Percentiles rank a stretch among this genome's conserved stretches.
These are phyloP conservation scores for Gossypium longicalyx DNA, from an alignment of 345 rosid species.

Conservation along the genomic window DNA sequence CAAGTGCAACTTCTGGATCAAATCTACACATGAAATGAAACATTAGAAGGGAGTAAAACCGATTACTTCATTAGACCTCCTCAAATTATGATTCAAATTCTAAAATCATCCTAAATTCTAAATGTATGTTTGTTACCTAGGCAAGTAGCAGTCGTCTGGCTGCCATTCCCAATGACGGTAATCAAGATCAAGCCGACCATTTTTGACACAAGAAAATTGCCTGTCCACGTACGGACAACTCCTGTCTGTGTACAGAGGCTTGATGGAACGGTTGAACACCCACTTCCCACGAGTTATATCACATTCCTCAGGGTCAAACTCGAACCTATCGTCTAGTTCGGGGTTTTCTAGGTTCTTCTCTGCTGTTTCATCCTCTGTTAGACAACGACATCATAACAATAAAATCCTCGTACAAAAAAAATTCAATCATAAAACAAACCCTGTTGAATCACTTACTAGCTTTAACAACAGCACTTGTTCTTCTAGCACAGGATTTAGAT, in stretches of 20 bases:
- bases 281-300: conserved; percentile 68
- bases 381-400: conserved; percentile 13
- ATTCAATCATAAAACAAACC: neutral
- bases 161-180: conserved; percentile 92
- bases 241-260: conserved; percentile 70
- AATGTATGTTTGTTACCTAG: conserved; percentile 36
- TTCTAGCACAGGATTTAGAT: conserved; percentile 48
- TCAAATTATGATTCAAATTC: too few species aligned
- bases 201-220: conserved; percentile 70
- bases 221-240: conserved; percentile 78
- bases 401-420: neutral
- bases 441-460: conserved; percentile 45
- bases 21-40: conserved; percentile 37
- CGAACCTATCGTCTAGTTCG: conserved; percentile 72
- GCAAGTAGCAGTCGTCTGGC: conserved; percentile 81
- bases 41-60: neutral
- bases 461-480: conserved; percentile 27
- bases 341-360: conserved; percentile 27
- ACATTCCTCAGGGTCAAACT: conserved; percentile 87
- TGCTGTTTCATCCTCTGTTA: conserved; percentile 28
- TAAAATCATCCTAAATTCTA: neutral
- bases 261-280: conserved; percentile 57
- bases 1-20: conserved; percentile 53
- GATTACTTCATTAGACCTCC: neutral
- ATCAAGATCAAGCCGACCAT: conserved; percentile 60